Conservation (phyloP, 805 yeast genomes). For the Candida corydali region DNA sequence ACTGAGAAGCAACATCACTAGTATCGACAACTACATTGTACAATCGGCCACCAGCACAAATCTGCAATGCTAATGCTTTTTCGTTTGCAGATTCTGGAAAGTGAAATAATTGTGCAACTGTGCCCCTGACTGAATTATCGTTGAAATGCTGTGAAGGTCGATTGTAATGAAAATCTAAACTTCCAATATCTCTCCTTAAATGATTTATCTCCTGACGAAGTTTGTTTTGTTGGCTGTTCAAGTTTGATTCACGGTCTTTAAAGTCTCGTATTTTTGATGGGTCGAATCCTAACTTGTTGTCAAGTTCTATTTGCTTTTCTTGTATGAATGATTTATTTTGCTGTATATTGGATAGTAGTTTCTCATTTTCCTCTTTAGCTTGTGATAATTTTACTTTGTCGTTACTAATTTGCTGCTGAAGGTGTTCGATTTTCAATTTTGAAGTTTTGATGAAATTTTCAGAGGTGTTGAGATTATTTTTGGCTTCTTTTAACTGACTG, state of each 20-base stretch:
- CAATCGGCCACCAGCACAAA: slow-evolving; percentile 88
- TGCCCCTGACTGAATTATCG: slow-evolving; percentile 68
- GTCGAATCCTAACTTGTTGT: slow-evolving; percentile 51
- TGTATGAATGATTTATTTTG: slow-evolving; percentile 34
- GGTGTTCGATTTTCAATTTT: slow-evolving; percentile 53
- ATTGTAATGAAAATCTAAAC: slow-evolving; percentile 70
- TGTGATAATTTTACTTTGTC: slow-evolving; percentile 45
- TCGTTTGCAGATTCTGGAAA: slow-evolving; percentile 52
- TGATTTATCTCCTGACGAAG: slow-evolving; percentile 47
- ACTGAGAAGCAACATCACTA: slow-evolving; percentile 76
- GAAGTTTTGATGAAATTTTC: slow-evolving; percentile 56
- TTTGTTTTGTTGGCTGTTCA: slow-evolving; percentile 43
- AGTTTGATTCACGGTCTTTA: slow-evolving; percentile 39
- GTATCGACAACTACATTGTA: slow-evolving; percentile 89
- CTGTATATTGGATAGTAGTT: slow-evolving; percentile 40
- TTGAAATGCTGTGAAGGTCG: slow-evolving; percentile 62
- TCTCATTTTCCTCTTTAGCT: slow-evolving; percentile 49
- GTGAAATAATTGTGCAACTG: slow-evolving; percentile 80
- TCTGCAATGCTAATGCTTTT: slow-evolving; percentile 80
- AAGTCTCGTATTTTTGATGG: slow-evolving; percentile 41
- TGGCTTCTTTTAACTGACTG: slow-evolving; percentile 64
- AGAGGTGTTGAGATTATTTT: slow-evolving; percentile 49
- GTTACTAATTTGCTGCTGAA: slow-evolving; percentile 47
- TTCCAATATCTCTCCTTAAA: slow-evolving; percentile 61
- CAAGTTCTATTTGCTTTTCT: slow-evolving; percentile 39